Percentiles rank a stretch among this genome's conserved stretches.
phyloP scores from a whole-genome alignment of 2,329 filamentous ascomycete species.

The Colletotrichum destructivum region DNA sequence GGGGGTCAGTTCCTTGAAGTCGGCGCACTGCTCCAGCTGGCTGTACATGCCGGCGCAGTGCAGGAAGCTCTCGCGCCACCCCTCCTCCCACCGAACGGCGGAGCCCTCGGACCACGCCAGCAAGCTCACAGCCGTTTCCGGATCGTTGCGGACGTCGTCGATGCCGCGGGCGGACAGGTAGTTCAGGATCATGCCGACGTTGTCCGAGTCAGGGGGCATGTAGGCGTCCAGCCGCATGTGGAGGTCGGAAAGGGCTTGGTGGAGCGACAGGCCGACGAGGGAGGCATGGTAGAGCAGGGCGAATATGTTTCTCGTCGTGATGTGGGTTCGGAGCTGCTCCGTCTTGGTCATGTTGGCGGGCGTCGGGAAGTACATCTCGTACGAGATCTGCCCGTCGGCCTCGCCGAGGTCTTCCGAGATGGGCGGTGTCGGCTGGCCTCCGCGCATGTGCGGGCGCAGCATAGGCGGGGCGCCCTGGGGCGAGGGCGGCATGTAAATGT shows the following conservation, averaged over 20 bases:
- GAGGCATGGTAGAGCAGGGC: slow-evolving; percentile 76
- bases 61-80: slow-evolving; percentile 77
- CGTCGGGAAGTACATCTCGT: slow-evolving; percentile 75
- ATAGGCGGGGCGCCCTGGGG: slow-evolving; percentile 59
- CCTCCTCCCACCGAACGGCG: slow-evolving; percentile 74
- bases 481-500: slow-evolving; percentile 59
- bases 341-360: slow-evolving; percentile 63
- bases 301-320: slow-evolving; percentile 79
- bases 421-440: slow-evolving; percentile 60
- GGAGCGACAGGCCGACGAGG: slow-evolving; percentile 75
- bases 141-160: slow-evolving; percentile 75
- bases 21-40: slow-evolving; percentile 65
- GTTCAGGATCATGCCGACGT: slow-evolving; percentile 71
- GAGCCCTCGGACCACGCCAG: slow-evolving; percentile 77
- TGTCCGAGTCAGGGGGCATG: slow-evolving; percentile 70
- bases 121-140: slow-evolving; percentile 72
- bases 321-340: slow-evolving; percentile 70
- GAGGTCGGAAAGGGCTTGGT: slow-evolving; percentile 75
- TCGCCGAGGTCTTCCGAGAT: slow-evolving; percentile 63
- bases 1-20: slow-evolving; percentile 72
- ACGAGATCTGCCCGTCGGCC: slow-evolving; percentile 69
- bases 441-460: slow-evolving; percentile 50
- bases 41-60: slow-evolving; percentile 77
- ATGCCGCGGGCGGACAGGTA: slow-evolving; percentile 73
- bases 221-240: slow-evolving; percentile 73